phyloP scores from a whole-genome alignment of 768 basidiomycete genomes.

The Suillus ampliporus region DNA sequence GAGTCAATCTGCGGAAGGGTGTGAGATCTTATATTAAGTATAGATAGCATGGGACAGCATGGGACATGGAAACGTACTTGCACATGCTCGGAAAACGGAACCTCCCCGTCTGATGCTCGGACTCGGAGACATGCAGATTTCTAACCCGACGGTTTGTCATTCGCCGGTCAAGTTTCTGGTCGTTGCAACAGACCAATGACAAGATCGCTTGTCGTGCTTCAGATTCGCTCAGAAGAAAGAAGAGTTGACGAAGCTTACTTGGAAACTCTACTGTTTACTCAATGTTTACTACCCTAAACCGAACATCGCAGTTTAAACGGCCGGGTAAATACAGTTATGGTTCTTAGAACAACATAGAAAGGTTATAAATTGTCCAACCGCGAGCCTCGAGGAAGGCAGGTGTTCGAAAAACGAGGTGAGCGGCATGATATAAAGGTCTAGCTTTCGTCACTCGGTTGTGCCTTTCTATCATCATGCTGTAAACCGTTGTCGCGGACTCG shows the following conservation, averaged over 20 bases:
- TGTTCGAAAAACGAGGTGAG: conserved; percentile 8
- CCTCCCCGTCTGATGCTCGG: not conserved
- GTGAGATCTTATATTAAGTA: conserved; percentile 30
- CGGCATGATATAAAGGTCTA: conserved; percentile 4
- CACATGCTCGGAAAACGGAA: conserved; percentile 11
- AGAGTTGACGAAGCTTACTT: not conserved
- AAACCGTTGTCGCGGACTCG: not conserved
- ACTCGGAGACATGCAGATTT: not conserved
- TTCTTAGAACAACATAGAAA: not conserved
- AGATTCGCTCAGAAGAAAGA: conserved; percentile 7
- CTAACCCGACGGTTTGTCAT: not conserved
- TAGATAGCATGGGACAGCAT: conserved; percentile 17
- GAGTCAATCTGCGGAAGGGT: conserved; percentile 25
- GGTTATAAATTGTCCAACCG: not conserved
- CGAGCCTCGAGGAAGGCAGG: conserved; percentile 9
- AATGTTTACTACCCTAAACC: conserved; percentile 2
- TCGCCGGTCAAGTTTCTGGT: not conserved
- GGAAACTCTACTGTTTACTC: conserved; percentile 3
- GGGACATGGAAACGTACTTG: conserved; percentile 10
- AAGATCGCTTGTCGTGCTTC: conserved; percentile 1
- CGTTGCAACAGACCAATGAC: not conserved
- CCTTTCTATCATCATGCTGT: conserved; percentile 7
- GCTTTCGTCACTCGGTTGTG: not conserved
- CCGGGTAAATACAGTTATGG: not conserved
- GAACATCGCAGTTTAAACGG: conserved; percentile 5